Evolutionary conservation across 2,329 filamentous ascomycete species (phyloP), one percentile per base, ranked within the genome.

Genomic region (Canariomyces notabilis): DNA sequence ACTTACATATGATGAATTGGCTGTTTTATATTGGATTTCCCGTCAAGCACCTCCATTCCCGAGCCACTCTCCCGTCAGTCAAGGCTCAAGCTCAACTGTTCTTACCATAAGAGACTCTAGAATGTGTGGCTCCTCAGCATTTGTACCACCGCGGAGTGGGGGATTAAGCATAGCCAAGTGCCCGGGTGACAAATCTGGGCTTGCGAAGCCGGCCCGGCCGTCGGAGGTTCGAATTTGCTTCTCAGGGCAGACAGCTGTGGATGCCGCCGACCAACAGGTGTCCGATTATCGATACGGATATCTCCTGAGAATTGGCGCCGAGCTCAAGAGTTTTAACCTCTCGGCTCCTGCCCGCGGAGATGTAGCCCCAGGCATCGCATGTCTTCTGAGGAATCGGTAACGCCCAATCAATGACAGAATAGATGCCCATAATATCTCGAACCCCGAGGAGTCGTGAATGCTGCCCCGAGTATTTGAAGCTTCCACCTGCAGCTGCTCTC

Each of bases 151-250:
- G n/a, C n/a, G n/a, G n/a, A n/a, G n/a, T n/a, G n/a, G n/a, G n/a
- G n/a, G n/a, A n/a, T n/a, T n/a, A n/a, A n/a, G n/a, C n/a, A n/a
- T n/a, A n/a, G n/a, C n/a, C n/a, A n/a, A n/a, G n/a, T n/a, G n/a
- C n/a, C n/a, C n/a, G n/a, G n/a, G n/a, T n/a, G n/a, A 37, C 15
- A 26, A 19, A 23, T n/a, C n/a, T n/a, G n/a, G 41, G 34, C 38
- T 39, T 54, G 53, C 50, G 53, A 53, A 53, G 48, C 53, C 50
- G 50, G 50, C 15, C 53, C 53, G 50, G 53, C 49, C 37, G 43
- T 55, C 53, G 50, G 53, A 55, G 53, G 45, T 23, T 31, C 26
- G 32, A 33, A 40, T 41, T 40, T 33, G 20, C 34, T 26, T 12
- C 37, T n/a, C 18, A 35, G 32, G 11, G 38, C 26, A 29, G 14